phyloP scores from a whole-genome alignment of 1,284 basidiomycete species.

The Puccinia polysora region DNA sequence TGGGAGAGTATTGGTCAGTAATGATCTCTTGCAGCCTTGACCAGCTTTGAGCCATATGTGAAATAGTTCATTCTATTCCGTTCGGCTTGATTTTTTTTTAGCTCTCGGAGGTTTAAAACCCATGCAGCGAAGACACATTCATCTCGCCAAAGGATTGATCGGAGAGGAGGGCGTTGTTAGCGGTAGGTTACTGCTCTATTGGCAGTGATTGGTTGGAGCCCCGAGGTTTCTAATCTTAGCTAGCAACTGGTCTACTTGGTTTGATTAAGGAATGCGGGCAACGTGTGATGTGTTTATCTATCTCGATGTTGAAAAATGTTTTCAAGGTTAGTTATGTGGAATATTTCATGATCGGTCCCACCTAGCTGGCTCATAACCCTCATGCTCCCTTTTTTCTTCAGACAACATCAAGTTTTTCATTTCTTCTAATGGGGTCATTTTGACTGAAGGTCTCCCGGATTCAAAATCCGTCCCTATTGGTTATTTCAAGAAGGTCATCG shows the following conservation, averaged over 20 bases:
- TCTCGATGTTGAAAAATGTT: conserved; percentile 37
- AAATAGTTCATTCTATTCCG: neutral
- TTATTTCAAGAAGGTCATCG: conserved; percentile 63
- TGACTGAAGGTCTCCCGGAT: conserved; percentile 67
- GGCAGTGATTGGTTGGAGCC: neutral
- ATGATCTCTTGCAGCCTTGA: conserved; percentile 35
- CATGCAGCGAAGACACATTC: conserved; percentile 82
- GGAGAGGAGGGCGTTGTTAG: conserved; percentile 66
- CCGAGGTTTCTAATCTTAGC: neutral
- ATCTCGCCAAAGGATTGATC: conserved; percentile 65
- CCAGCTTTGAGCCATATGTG: neutral
- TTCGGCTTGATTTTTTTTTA: conserved; percentile 49
- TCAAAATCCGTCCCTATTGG: conserved; percentile 56
- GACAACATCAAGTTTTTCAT: conserved; percentile 68
- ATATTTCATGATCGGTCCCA: neutral
- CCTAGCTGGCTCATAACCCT: neutral
- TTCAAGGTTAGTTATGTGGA: conserved; percentile 8
- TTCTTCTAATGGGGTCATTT: conserved; percentile 75
- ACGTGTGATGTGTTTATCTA: conserved; percentile 34
- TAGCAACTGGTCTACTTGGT: neutral
- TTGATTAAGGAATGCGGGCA: conserved; percentile 27
- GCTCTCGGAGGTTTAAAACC: conserved; percentile 69
- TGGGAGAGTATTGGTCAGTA: conserved; percentile 73
- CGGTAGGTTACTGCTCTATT: conserved; percentile 56
- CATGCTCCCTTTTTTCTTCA: conserved; percentile 44